phyloP scores from a whole-genome alignment of 129 eudicot genomes.

The Helichrysum umbraculigerum region DNA sequence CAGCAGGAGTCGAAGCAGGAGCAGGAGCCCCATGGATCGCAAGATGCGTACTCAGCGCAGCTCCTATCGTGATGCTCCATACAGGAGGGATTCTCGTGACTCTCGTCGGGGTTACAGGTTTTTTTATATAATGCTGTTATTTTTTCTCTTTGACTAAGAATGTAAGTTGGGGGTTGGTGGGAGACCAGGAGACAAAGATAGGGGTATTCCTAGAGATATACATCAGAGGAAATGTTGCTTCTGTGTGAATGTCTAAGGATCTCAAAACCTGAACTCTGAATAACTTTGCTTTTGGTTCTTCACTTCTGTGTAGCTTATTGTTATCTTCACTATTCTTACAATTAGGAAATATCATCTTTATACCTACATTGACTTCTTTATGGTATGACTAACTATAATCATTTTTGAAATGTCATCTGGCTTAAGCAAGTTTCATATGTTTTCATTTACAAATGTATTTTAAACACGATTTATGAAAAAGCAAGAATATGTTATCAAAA shows the following conservation, averaged over 20 bases:
- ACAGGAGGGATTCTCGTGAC: constrained; percentile 73
- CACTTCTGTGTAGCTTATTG: constrained; percentile 4
- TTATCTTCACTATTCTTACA: neutral
- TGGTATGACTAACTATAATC: neutral
- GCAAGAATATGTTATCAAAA: neutral
- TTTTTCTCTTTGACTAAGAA: constrained; percentile 25
- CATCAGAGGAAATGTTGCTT: constrained; percentile 18
- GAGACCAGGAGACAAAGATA: constrained; percentile 21
- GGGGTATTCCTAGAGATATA: constrained; percentile 25
- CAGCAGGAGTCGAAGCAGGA: constrained; percentile 71
- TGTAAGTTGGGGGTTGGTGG: constrained; percentile 33
- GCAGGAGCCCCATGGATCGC: constrained; percentile 89
- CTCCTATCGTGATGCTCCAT: constrained; percentile 94
- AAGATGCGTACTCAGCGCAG: constrained; percentile 77
- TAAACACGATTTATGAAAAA: neutral
- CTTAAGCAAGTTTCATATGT: neutral
- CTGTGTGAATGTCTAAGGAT: neutral
- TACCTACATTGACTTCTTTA: constrained; percentile 5
- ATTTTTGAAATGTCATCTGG: constrained; percentile 2
- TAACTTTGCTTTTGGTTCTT: constrained; percentile 1
- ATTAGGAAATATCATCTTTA: constrained; percentile 1
- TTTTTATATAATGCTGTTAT: constrained; percentile 29
- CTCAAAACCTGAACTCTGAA: constrained; percentile 4
- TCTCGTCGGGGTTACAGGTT: constrained; percentile 86
- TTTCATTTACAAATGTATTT: too few relatives aligned